Conservation (phyloP, 495 filamentous ascomycete genomes). For the Durotheca rogersii region DNA sequence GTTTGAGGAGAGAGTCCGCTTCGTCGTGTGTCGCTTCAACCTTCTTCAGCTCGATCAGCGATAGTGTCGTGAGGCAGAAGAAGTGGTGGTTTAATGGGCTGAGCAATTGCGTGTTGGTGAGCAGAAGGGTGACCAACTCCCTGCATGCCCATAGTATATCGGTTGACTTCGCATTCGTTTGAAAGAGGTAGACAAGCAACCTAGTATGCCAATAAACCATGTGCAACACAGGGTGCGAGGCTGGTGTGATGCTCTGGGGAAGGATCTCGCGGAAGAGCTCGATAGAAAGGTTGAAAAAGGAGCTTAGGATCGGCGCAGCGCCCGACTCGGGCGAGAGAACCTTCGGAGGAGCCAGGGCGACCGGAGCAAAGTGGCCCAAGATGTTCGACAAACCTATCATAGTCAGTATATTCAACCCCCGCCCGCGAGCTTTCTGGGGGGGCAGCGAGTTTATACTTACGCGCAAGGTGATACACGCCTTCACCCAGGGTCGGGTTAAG, state of each 20-base stretch:
- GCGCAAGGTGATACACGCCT: slow-evolving; percentile 61
- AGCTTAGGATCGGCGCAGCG: slow-evolving; percentile 21
- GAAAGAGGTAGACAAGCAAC: slow-evolving; percentile 61
- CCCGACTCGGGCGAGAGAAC: slow-evolving; percentile 20
- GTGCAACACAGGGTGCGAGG: slow-evolving; percentile 54
- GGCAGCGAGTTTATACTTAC: slow-evolving; percentile 60
- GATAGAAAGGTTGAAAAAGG: slow-evolving; percentile 37
- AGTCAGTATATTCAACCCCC: slow-evolving; percentile 33
- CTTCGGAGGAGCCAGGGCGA: slow-evolving; percentile 23
- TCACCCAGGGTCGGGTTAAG: slow-evolving; percentile 67
- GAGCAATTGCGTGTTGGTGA: slow-evolving; percentile 56
- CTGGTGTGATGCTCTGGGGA: slow-evolving; percentile 37
- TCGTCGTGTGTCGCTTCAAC: slow-evolving; percentile 38
- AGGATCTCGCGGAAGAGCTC: slow-evolving; percentile 51
- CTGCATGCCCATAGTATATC: slow-evolving; percentile 63
- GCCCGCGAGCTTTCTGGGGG: neutral
- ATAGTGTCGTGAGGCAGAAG: slow-evolving; percentile 63
- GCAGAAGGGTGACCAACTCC: slow-evolving; percentile 56
- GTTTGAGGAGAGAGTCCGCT: slow-evolving; percentile 33
- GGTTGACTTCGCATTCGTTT: slow-evolving; percentile 39
- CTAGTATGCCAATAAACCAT: slow-evolving; percentile 75
- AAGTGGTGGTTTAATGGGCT: slow-evolving; percentile 75
- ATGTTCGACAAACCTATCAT: slow-evolving; percentile 40
- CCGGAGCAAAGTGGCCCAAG: slow-evolving; percentile 35
- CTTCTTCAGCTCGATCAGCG: slow-evolving; percentile 63